Evolutionary conservation across 139 green algal species (phyloP).

Genomic region (Micractinium sp.): DNA sequence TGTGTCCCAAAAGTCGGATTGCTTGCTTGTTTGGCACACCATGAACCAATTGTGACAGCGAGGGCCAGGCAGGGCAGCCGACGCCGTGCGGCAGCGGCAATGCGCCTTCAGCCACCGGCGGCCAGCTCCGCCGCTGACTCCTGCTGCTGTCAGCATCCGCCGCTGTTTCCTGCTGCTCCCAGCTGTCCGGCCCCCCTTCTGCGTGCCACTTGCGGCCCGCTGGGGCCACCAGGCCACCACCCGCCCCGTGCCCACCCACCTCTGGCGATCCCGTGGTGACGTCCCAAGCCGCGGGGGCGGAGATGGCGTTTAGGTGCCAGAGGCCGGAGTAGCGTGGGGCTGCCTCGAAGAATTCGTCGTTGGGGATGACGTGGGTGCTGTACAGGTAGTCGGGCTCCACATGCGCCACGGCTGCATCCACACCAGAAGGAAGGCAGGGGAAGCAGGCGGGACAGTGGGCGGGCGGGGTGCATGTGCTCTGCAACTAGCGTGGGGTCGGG

Average conservation of each 20-base stretch:
- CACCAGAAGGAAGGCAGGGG: neutral
- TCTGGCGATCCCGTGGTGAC: neutral
- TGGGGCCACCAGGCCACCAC: too few relatives aligned
- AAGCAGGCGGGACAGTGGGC: neutral
- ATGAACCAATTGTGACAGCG: neutral
- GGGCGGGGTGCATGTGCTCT: neutral
- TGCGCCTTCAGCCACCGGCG: neutral
- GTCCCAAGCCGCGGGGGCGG: conserved; percentile 22
- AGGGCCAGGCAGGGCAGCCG: neutral
- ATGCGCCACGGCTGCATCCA: neutral
- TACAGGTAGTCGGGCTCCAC: conserved; percentile 28
- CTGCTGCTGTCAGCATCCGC: too few relatives aligned
- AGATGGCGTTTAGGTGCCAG: conserved; percentile 30
- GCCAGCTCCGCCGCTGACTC: too few relatives aligned
- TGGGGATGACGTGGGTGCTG: neutral
- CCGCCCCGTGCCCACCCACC: neutral
- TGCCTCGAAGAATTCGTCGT: neutral
- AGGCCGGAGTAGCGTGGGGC: neutral
- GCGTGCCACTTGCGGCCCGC: too few relatives aligned
- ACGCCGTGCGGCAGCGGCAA: too few relatives aligned
- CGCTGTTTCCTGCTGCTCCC: too few relatives aligned
- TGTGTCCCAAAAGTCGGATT: too few relatives aligned
- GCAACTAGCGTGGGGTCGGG: neutral
- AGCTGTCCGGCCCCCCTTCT: too few relatives aligned
- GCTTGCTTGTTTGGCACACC: too few relatives aligned